phyloP scores from a whole-genome alignment of 805 yeast genomes.

The Scheffersomyces spartinae region DNA sequence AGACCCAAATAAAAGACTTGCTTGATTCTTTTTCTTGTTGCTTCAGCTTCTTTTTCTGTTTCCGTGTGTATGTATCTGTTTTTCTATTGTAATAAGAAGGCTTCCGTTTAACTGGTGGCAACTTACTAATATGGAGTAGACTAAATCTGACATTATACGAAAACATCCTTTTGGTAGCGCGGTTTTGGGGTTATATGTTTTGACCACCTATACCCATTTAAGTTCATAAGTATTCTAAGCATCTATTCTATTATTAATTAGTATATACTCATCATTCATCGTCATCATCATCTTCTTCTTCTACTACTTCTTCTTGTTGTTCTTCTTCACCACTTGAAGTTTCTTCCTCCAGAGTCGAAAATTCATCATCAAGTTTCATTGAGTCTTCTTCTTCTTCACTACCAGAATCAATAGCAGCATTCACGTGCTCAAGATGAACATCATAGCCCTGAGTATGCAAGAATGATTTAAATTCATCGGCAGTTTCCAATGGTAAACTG shows the following conservation, averaged over 20 bases:
- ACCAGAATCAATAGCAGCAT: conserved; percentile 8
- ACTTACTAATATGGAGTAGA: too few relatives aligned
- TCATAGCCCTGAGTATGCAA: conserved; percentile 48
- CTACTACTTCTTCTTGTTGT: conserved; percentile 15
- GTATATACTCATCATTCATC: conserved; percentile 8
- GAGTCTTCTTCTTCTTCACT: conserved; percentile 9
- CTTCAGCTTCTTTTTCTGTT: too few relatives aligned
- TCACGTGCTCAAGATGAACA: conserved; percentile 45
- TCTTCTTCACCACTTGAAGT: conserved; percentile 9
- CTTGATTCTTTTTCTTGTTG: too few relatives aligned
- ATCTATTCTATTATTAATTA: neutral
- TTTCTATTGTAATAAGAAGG: too few relatives aligned
- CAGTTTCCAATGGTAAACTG: conserved; percentile 62
- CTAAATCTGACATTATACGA: too few relatives aligned
- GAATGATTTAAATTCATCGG: conserved; percentile 32
- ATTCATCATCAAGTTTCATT: conserved; percentile 10
- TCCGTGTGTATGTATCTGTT: too few relatives aligned
- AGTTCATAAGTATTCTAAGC: conserved; percentile 4
- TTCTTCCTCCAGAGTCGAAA: conserved; percentile 7
- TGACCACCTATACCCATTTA: conserved; percentile 3
- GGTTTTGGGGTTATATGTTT: too few relatives aligned
- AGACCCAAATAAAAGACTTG: too few relatives aligned
- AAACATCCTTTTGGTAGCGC: too few relatives aligned
- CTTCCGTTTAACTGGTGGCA: too few relatives aligned
- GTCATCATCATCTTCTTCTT: conserved; percentile 12